Percentiles rank a stretch among this genome's conserved stretches.
phyloP scores from a whole-genome alignment of 768 basidiomycete species.

The Hypsizygus marmoreus region DNA sequence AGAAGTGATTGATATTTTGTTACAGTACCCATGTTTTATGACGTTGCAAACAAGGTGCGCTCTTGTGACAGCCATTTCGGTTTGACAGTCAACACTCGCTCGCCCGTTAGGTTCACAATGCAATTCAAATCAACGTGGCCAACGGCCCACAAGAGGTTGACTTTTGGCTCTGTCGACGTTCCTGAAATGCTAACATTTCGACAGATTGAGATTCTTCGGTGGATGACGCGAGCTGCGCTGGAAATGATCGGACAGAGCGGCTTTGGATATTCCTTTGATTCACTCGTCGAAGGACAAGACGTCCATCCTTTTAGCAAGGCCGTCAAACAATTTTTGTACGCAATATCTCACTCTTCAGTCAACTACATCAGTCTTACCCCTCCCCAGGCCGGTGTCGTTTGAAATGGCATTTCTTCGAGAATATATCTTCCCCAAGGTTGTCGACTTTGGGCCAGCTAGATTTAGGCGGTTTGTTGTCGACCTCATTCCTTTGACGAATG shows the following conservation, averaged over 20 bases:
- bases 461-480: conserved; percentile 12
- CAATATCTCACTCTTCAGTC: background rate
- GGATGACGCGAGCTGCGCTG: conserved; percentile 45
- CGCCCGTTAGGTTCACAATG: conserved; percentile 25
- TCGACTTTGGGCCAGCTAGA: conserved; percentile 6
- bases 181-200: background rate
- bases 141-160: conserved; percentile 34
- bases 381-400: background rate
- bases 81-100: background rate
- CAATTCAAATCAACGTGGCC: conserved; percentile 22
- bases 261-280: conserved; percentile 45
- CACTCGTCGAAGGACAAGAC: conserved; percentile 30
- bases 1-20: background rate
- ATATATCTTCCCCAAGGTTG: conserved; percentile 5
- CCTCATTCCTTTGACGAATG: conserved; percentile 2
- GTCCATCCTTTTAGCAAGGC: conserved; percentile 33
- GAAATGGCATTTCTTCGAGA: background rate
- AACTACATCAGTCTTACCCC: background rate
- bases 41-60: conserved; percentile 28
- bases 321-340: conserved; percentile 34
- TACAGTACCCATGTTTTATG: conserved; percentile 36
- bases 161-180: background rate
- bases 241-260: conserved; percentile 53
- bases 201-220: conserved; percentile 34
- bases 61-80: conserved; percentile 1